These are phyloP conservation scores for Dendrobium officinale DNA, from an alignment of 106 monocot genomes.

Conservation along the genomic window DNA sequence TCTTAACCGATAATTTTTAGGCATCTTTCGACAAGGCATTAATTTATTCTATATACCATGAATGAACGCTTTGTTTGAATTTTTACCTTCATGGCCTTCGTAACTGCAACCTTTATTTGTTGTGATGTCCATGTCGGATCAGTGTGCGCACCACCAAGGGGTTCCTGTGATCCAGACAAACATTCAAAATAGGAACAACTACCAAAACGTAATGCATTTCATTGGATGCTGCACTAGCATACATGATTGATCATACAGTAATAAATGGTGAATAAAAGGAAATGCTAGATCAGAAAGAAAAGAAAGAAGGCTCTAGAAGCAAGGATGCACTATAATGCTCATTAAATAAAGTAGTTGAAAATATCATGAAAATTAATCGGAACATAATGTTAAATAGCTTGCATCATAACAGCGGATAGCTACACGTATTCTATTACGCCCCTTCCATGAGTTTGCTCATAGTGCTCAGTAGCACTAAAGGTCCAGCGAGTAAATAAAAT, in stretches of 20 bases:
- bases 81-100: constrained; percentile 54
- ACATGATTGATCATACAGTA: not conserved
- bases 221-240: not conserved
- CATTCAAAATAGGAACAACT: not conserved
- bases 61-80: not conserved
- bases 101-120: constrained; percentile 63
- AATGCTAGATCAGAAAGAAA: not conserved
- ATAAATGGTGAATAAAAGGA: not conserved
- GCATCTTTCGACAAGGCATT: not conserved
- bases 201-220: not conserved
- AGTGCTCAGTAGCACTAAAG: not conserved
- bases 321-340: not conserved
- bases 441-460: not conserved
- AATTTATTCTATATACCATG: not conserved
- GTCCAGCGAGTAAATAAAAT: not conserved
- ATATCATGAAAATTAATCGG: too few species aligned
- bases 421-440: not conserved
- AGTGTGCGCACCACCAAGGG: constrained; percentile 82
- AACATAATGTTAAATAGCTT: not conserved
- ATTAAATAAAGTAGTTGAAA: too few species aligned
- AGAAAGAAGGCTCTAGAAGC: not conserved
- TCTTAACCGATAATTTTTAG: not conserved
- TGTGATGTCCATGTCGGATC: constrained; percentile 84
- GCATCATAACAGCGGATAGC: not conserved
- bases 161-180: constrained; percentile 48